A percentile compares a stretch with the other conserved stretches of the same genome.
phyloP scores from a whole-genome alignment of 1,284 basidiomycete species.

The Papiliotrema laurentii region DNA sequence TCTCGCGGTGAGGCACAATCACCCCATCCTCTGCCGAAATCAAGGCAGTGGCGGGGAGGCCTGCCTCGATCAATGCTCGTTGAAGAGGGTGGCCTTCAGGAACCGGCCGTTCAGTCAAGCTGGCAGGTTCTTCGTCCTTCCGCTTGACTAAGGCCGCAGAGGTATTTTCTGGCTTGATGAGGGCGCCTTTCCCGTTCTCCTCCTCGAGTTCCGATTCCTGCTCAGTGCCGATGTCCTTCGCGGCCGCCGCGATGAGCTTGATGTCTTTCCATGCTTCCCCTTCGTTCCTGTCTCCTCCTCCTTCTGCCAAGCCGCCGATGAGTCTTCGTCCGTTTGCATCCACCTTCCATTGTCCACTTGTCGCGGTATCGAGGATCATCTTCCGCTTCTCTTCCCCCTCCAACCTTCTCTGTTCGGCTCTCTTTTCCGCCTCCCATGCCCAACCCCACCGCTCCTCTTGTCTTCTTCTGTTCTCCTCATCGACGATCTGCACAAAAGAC shows the following conservation, averaged over 20 bases:
- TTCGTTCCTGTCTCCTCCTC: constrained; percentile 23
- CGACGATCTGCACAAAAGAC: constrained; percentile 82
- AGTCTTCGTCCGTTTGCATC: constrained; percentile 35
- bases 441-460: constrained; percentile 69
- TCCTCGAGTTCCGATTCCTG: not conserved
- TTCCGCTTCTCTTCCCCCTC: constrained; percentile 46
- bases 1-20: constrained; percentile 40
- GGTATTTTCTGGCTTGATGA: constrained; percentile 6
- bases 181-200: not conserved
- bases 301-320: constrained; percentile 35
- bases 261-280: constrained; percentile 38
- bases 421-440: constrained; percentile 85
- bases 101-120: constrained; percentile 24
- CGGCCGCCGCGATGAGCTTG: constrained; percentile 11
- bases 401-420: constrained; percentile 56
- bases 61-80: constrained; percentile 39
- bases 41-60: constrained; percentile 44
- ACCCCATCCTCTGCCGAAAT: constrained; percentile 35
- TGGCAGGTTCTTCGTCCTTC: not conserved
- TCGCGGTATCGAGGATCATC: constrained; percentile 43
- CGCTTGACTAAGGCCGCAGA: constrained; percentile 5
- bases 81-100: constrained; percentile 40
- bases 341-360: constrained; percentile 33
- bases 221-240: not conserved
- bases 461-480: constrained; percentile 75